phyloP scores from a whole-genome alignment of 2,329 filamentous ascomycete species.

The Pseudogymnoascus sp. region DNA sequence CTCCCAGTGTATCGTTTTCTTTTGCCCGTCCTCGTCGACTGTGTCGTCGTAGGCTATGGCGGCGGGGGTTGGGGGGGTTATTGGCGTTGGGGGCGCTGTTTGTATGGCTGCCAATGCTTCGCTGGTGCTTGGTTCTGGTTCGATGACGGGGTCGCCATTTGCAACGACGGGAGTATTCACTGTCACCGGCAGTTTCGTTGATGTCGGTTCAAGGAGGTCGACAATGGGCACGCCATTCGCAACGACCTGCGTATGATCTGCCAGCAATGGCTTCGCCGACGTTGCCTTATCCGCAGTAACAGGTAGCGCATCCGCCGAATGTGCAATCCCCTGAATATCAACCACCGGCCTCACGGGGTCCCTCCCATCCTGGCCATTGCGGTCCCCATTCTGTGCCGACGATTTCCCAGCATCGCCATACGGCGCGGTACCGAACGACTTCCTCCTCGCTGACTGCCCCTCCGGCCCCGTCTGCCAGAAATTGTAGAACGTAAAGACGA shows the following conservation, averaged over 20 bases:
- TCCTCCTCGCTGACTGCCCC: not conserved
- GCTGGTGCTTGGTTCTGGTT: not conserved
- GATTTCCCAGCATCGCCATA: not conserved
- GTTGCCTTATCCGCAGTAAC: not conserved
- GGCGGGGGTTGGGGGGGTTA: slow-evolving; percentile 7
- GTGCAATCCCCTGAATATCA: not conserved
- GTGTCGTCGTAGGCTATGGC: slow-evolving; percentile 14
- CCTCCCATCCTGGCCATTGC: not conserved
- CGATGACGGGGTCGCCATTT: not conserved
- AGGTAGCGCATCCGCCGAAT: not conserved
- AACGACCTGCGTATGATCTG: not conserved
- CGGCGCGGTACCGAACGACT: not conserved
- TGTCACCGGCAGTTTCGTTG: not conserved
- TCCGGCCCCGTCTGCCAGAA: not conserved
- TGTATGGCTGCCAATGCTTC: not conserved
- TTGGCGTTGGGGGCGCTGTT: not conserved
- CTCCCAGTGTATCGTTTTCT: slow-evolving; percentile 55
- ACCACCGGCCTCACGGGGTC: not conserved
- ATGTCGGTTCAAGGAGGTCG: not conserved
- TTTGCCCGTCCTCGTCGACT: not conserved
- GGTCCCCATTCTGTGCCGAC: not conserved
- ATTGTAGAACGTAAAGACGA: slow-evolving; percentile 35
- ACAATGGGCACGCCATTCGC: not conserved
- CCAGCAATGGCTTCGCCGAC: not conserved
- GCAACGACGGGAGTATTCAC: not conserved